Evolutionary conservation across 2,329 filamentous ascomycete genomes (phyloP), one percentile per base, ranked within the genome.

Genomic region (Sphaceloma murrayae): DNA sequence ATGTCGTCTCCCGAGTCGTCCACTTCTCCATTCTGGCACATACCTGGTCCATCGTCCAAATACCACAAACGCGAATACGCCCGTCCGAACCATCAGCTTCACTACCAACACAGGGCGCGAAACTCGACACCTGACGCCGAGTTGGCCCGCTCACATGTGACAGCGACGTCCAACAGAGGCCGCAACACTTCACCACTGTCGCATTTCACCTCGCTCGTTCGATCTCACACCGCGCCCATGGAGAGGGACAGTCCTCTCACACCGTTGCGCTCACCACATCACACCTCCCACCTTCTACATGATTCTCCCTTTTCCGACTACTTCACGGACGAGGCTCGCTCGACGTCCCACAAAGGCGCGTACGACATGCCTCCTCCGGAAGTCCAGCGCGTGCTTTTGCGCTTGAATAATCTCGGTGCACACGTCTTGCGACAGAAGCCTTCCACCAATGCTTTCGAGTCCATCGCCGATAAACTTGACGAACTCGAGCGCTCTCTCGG

Each of bases 261-360:
- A 4, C 50, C 50, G 21, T 21, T 48, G 9, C 48, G 44, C 30
- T 49, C 49, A 10, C 49, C 49, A 13, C 46, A 46, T 16, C 17
- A 22, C 2, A 19, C 38, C 17, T 45, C 21, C 24, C 36, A 40
- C 8, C 45, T 40, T 13, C 30, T 38, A 7, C 43, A 54, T 2
- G 56, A 61, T 44, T 65, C 62, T 36, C 62, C 63, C 2, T 64
- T 63, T 51, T 61, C 56, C 46, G 63, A 66, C 51, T 65, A 65
- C 51, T 63, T 63, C 53, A 63, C 61, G 42, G 60, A 63, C 43
- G 55, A 61, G 45, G 53, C 55, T 13, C 54, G 53, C 10, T 60
- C 56, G 3, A 40, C 52, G 3, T 48, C 55, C 19, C 46, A 49
- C 34, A 45, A 47, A 19, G 44, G 33, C n/a, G 22, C 39, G 4